A percentile compares a stretch with the other conserved stretches of the same genome.
Conservation (phyloP, 116 monocot genomes). For the Zostera marina region DNA sequence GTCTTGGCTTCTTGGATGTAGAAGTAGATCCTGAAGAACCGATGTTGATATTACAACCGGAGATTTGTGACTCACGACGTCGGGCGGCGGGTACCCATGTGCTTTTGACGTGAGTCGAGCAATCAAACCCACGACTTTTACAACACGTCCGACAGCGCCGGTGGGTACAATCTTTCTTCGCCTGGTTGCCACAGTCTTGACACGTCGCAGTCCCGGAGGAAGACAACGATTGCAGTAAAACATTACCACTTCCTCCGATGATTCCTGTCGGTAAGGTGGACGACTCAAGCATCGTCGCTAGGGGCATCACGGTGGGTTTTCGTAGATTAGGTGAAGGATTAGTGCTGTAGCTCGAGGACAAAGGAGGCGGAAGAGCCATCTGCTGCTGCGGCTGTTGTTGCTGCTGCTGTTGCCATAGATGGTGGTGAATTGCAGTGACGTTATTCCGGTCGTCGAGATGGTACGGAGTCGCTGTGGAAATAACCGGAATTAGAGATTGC, state of each 20-base stretch:
- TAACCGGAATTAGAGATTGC: slow-evolving; percentile 49
- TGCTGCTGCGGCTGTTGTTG: slow-evolving; percentile 2
- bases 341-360: not conserved
- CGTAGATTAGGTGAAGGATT: slow-evolving; percentile 29
- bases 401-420: slow-evolving; percentile 19
- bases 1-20: slow-evolving; percentile 55
- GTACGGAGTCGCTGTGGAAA: slow-evolving; percentile 9
- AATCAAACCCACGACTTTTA: slow-evolving; percentile 70
- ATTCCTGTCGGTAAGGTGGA: slow-evolving; percentile 8
- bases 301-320: slow-evolving; percentile 22
- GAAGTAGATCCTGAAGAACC: slow-evolving; percentile 36
- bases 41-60: not conserved
- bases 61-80: slow-evolving; percentile 72
- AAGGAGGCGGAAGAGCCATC: slow-evolving; percentile 5
- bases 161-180: slow-evolving; percentile 90
- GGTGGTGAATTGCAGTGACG: slow-evolving; percentile 10
- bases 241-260: not conserved
- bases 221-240: slow-evolving; percentile 1
- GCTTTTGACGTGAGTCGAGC: slow-evolving; percentile 87
- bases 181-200: slow-evolving; percentile 98
- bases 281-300: slow-evolving; percentile 1
- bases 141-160: slow-evolving; percentile 49
- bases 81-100: slow-evolving; percentile 87
- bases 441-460: slow-evolving; percentile 4
- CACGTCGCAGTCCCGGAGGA: slow-evolving; percentile 25